Evolutionary conservation across 75 land plant genomes (phyloP).

Genomic region (Chamaecyparis obtusa): DNA sequence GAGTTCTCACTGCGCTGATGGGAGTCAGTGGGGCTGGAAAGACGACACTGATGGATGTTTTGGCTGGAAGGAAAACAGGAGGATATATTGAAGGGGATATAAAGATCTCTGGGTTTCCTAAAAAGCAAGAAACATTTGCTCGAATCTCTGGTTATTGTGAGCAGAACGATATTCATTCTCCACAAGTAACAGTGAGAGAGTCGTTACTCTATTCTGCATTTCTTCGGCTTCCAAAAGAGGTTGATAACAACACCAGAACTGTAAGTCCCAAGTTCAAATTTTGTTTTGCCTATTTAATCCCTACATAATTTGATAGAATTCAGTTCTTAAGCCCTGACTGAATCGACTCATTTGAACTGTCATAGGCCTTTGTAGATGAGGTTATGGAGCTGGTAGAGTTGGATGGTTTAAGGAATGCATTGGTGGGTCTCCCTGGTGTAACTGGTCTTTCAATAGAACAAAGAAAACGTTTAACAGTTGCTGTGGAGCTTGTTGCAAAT

Average conservation of each 20-base stretch:
- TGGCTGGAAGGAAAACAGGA: constrained; percentile 85
- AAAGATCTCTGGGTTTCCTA: constrained; percentile 64
- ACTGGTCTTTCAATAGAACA: constrained; percentile 60
- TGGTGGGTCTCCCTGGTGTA: constrained; percentile 55
- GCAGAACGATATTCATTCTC: constrained; percentile 90
- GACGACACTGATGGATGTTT: constrained; percentile 93
- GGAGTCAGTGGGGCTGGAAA: constrained; percentile 97
- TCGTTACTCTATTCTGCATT: constrained; percentile 11
- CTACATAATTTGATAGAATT: background rate
- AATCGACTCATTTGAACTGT: background rate
- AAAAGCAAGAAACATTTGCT: constrained; percentile 77
- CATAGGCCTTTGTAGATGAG: constrained; percentile 58
- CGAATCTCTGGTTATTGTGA: constrained; percentile 85
- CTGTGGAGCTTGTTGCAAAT: constrained; percentile 81
- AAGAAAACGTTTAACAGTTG: constrained; percentile 55
- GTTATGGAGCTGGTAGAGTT: constrained; percentile 71
- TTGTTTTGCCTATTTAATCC: background rate
- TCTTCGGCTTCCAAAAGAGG: constrained; percentile 59
- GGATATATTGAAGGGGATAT: constrained; percentile 91
- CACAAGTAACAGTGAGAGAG: constrained; percentile 23
- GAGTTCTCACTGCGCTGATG: constrained; percentile 83
- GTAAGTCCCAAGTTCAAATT: constrained; percentile 3
- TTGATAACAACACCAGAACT: constrained; percentile 14
- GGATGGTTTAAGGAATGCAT: constrained; percentile 34
- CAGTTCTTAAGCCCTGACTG: background rate